phyloP scores from a whole-genome alignment of 495 filamentous ascomycete genomes.

The Rostrohypoxylon terebratum region DNA sequence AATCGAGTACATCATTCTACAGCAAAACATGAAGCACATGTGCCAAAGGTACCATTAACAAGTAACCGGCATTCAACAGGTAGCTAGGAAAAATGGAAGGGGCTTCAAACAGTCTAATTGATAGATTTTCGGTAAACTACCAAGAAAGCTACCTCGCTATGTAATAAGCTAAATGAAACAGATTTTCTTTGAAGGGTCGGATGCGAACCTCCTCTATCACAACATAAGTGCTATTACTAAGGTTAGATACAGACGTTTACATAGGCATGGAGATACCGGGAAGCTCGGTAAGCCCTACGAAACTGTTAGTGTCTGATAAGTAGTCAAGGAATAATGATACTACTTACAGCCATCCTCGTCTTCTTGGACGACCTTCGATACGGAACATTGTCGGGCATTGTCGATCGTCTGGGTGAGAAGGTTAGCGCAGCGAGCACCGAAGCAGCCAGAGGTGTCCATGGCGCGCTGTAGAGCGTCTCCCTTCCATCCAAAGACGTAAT shows the following conservation, averaged over 20 bases:
- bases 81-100: background rate
- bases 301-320: conserved; percentile 7
- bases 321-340: background rate
- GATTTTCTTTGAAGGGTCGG: background rate
- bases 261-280: conserved; percentile 39
- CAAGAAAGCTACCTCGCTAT: conserved; percentile 2
- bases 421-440: conserved; percentile 54
- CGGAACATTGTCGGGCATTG: conserved; percentile 44
- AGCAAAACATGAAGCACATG: no score
- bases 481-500: conserved; percentile 66
- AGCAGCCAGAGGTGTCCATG: conserved; percentile 61
- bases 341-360: conserved; percentile 50
- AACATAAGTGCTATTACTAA: background rate
- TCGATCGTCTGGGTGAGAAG: conserved; percentile 55
- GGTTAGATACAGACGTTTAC: background rate
- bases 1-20: no score
- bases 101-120: background rate
- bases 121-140: background rate
- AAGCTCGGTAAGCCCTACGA: conserved; percentile 38
- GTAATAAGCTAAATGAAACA: background rate
- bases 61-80: background rate
- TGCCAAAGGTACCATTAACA: background rate
- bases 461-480: conserved; percentile 60
- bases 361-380: conserved; percentile 43
- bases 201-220: conserved; percentile 2